These are phyloP conservation scores for Sporothrix dimorphospora DNA, from an alignment of 2,329 filamentous ascomycete genomes.

Conservation along the genomic window DNA sequence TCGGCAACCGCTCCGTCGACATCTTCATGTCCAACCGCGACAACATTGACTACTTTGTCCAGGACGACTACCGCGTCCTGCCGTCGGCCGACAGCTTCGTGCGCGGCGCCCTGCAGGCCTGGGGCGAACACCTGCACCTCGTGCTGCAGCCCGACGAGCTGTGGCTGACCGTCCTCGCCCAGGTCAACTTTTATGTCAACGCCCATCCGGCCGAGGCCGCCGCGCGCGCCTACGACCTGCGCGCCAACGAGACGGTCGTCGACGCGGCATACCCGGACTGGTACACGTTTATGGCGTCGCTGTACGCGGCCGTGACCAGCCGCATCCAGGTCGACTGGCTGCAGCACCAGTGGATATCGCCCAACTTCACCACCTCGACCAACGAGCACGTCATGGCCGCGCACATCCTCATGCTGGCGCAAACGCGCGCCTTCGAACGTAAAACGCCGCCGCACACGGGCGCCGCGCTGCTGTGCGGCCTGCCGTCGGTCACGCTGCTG, in stretches of 20 bases:
- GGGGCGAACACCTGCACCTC: slow-evolving; percentile 55
- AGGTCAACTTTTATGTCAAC: slow-evolving; percentile 56
- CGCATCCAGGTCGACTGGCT: slow-evolving; percentile 48
- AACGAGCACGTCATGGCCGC: slow-evolving; percentile 44
- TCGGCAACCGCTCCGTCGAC: slow-evolving; percentile 31
- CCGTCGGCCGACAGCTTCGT: slow-evolving; percentile 47
- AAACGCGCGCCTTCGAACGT: slow-evolving; percentile 42
- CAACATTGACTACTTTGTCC: slow-evolving; percentile 27
- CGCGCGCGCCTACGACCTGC: slow-evolving; percentile 49
- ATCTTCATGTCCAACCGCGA: slow-evolving; percentile 26
- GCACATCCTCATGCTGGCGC: slow-evolving; percentile 28
- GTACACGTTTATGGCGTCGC: slow-evolving; percentile 35
- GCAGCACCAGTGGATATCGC: slow-evolving; percentile 45
- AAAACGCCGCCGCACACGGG: slow-evolving; percentile 34
- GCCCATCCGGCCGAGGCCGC: slow-evolving; percentile 47
- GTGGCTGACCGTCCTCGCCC: slow-evolving; percentile 58
- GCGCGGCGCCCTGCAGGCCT: slow-evolving; percentile 51
- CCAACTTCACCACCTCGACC: slow-evolving; percentile 49
- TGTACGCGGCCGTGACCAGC: slow-evolving; percentile 44
- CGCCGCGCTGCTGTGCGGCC: slow-evolving; percentile 45
- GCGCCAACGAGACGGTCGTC: slow-evolving; percentile 49
- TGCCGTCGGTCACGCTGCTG: slow-evolving; percentile 48
- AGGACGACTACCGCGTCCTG: slow-evolving; percentile 20
- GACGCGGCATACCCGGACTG: slow-evolving; percentile 34
- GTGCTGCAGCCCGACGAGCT: slow-evolving; percentile 56